A percentile compares a stretch with the other conserved stretches of the same genome.
These are phyloP conservation scores for Boletus pseudo-olivaceus DNA, from an alignment of 768 basidiomycete species.

Conservation along the genomic window DNA sequence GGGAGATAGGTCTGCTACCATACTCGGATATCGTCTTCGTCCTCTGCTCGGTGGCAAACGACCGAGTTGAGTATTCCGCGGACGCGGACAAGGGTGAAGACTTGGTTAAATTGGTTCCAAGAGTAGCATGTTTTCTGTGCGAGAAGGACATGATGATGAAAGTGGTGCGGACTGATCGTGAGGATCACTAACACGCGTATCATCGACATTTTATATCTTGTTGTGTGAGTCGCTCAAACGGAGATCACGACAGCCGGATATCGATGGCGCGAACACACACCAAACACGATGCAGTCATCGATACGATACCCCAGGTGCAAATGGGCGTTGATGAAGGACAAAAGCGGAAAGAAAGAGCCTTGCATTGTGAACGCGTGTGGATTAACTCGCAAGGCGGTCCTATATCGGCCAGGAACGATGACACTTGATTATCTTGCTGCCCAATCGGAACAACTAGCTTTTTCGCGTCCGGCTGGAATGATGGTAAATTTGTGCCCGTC, in stretches of 20 bases:
- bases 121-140: slow-evolving; percentile 11
- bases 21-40: slow-evolving; percentile 18
- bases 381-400: not conserved
- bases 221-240: not conserved
- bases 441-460: not conserved
- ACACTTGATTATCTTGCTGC: not conserved
- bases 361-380: slow-evolving; percentile 2
- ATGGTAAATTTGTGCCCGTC: not conserved
- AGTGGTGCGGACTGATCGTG: not conserved
- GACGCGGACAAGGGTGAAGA: slow-evolving; percentile 13
- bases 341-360: slow-evolving; percentile 8
- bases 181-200: not conserved
- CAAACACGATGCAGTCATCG: slow-evolving; percentile 16
- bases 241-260: slow-evolving; percentile 1
- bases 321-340: slow-evolving; percentile 1
- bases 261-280: not conserved
- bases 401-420: not conserved
- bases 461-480: slow-evolving; percentile 1
- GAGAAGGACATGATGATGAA: slow-evolving; percentile 17
- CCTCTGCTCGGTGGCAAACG: slow-evolving; percentile 5
- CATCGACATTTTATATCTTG: slow-evolving; percentile 13
- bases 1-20: slow-evolving; percentile 13
- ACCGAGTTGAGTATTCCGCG: slow-evolving; percentile 3
- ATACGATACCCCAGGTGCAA: not conserved
- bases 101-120: not conserved